Evolutionary conservation across 768 basidiomycete genomes (phyloP).

Genomic region (Leccinum incarnatum): DNA sequence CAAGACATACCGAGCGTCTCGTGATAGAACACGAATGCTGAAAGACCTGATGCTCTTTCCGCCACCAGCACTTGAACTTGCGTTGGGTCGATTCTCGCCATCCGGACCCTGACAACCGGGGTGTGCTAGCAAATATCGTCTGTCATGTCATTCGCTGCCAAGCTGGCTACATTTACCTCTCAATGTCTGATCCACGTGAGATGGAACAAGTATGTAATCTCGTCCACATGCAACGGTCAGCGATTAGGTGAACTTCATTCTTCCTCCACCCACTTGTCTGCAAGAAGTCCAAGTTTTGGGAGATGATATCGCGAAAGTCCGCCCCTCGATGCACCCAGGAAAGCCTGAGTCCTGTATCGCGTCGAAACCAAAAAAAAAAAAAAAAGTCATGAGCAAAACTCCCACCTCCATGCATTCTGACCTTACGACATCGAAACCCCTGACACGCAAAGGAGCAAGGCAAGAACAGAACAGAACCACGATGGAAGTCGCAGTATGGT

Average conservation of each 20-base stretch:
- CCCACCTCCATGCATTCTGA: background rate
- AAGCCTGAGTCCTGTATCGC: conserved; percentile 34
- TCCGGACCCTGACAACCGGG: background rate
- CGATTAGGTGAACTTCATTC: conserved; percentile 37
- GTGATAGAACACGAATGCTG: background rate
- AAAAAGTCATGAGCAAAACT: conserved; percentile 9
- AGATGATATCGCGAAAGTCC: conserved; percentile 55
- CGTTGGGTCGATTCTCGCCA: background rate
- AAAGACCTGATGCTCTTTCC: background rate
- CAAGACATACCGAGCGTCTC: background rate
- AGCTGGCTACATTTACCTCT: background rate
- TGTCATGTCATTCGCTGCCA: background rate
- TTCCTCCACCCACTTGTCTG: conserved; percentile 66
- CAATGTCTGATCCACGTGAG: background rate
- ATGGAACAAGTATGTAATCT: background rate
- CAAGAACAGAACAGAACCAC: conserved; percentile 50
- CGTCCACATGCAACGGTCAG: background rate
- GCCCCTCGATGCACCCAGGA: conserved; percentile 49
- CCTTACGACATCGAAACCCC: conserved; percentile 57
- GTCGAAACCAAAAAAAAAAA: background rate
- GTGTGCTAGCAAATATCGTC: background rate
- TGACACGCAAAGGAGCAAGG: conserved; percentile 41
- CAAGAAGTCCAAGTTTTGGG: conserved; percentile 61
- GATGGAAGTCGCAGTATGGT: conserved; percentile 51
- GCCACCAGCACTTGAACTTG: background rate